Conservation (phyloP, 2,329 filamentous ascomycete species). For the Byssothecium circinans region DNA sequence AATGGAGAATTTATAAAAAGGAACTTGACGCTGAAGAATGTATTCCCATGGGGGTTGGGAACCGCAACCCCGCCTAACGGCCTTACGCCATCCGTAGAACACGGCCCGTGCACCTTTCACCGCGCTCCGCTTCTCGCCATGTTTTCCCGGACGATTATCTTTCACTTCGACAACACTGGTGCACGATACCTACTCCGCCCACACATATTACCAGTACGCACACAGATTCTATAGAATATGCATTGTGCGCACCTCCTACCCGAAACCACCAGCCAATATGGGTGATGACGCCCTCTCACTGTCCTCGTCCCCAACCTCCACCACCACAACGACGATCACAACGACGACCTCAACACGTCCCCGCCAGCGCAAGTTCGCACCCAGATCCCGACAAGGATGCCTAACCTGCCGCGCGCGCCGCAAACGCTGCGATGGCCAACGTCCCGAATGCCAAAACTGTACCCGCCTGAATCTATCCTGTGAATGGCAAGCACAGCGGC, state of each 20-base stretch:
- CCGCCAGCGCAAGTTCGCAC: constrained; percentile 41
- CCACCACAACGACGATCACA: no score
- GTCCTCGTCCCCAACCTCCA: no score
- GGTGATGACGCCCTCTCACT: constrained; percentile 1
- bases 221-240: neutral
- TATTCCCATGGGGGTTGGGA: no score
- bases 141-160: neutral
- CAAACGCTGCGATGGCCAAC: constrained; percentile 40
- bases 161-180: neutral
- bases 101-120: neutral
- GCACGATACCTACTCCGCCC: neutral
- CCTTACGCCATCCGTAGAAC: neutral
- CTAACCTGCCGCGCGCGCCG: constrained; percentile 39
- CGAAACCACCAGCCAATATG: neutral
- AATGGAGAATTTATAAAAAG: no score
- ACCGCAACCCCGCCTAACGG: no score
- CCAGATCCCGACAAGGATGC: constrained; percentile 40
- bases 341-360: constrained; percentile 14
- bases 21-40: no score
- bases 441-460: constrained; percentile 40
- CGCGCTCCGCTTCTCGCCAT: neutral
- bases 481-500: constrained; percentile 39
- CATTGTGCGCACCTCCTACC: neutral
- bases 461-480: constrained; percentile 39
- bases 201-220: neutral